These are phyloP conservation scores for Botrytis elliptica DNA, from an alignment of 2,329 filamentous ascomycete genomes.

Conservation along the genomic window DNA sequence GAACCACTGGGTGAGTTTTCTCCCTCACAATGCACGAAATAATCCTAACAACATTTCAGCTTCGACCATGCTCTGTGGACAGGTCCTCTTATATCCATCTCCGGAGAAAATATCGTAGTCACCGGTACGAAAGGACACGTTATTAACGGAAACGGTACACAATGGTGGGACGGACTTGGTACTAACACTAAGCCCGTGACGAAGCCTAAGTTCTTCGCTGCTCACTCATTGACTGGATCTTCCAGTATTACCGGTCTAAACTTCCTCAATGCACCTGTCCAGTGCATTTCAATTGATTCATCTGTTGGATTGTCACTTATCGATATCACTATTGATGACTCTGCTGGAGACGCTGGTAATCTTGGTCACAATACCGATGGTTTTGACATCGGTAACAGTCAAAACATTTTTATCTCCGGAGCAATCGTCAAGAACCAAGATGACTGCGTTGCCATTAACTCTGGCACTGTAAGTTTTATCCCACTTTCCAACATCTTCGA, in stretches of 20 bases:
- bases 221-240: constrained; percentile 49
- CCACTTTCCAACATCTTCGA: too few relatives aligned
- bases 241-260: constrained; percentile 51
- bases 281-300: constrained; percentile 49
- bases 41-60: constrained; percentile 28
- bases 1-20: not conserved
- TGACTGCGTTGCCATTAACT: constrained; percentile 59
- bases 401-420: constrained; percentile 49
- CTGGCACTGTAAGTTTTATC: constrained; percentile 43
- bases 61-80: constrained; percentile 65
- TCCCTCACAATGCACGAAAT: not conserved
- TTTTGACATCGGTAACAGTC: constrained; percentile 48
- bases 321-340: constrained; percentile 56
- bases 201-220: constrained; percentile 65
- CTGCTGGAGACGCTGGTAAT: constrained; percentile 48
- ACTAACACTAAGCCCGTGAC: constrained; percentile 52
- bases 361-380: constrained; percentile 54
- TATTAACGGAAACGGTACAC: constrained; percentile 51
- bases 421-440: constrained; percentile 57
- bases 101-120: constrained; percentile 31
- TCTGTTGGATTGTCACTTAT: constrained; percentile 47
- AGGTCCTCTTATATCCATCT: constrained; percentile 57
- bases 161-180: constrained; percentile 59
- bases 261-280: constrained; percentile 55
- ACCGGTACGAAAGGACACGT: constrained; percentile 35